A percentile compares a stretch with the other conserved stretches of the same genome.
These are phyloP conservation scores for Pichia thaimueangensis DNA, from an alignment of 805 yeast genomes.

Conservation along the genomic window DNA sequence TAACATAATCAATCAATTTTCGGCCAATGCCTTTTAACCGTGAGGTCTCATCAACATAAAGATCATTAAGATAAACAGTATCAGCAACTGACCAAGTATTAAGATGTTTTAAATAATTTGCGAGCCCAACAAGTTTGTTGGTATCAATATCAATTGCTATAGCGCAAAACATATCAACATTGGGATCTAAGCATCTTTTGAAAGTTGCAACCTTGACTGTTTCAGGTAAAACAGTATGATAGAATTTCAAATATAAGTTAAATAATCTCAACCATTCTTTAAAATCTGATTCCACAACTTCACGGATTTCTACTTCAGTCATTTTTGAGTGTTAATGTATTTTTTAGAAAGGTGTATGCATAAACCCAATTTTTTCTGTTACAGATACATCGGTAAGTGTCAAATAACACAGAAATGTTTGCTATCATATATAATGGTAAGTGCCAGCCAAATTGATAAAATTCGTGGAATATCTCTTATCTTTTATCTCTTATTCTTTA, in stretches of 20 bases:
- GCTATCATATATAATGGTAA: too few relatives aligned
- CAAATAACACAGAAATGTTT: too few relatives aligned
- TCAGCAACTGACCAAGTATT: conserved; percentile 45
- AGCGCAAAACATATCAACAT: conserved; percentile 40
- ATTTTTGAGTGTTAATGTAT: too few relatives aligned
- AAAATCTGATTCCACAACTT: background rate
- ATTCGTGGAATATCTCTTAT: too few relatives aligned
- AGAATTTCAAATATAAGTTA: background rate
- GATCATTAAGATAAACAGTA: conserved; percentile 44
- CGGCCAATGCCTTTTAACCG: conserved; percentile 46
- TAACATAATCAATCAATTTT: conserved; percentile 42
- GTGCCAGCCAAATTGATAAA: too few relatives aligned
- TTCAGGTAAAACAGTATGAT: conserved; percentile 23
- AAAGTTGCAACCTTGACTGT: conserved; percentile 40
- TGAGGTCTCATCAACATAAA: conserved; percentile 36
- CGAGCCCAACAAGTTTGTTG: conserved; percentile 42
- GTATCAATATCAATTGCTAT: conserved; percentile 36
- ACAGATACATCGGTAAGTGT: too few relatives aligned
- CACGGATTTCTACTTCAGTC: conserved; percentile 2
- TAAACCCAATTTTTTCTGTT: too few relatives aligned
- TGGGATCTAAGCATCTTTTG: conserved; percentile 38
- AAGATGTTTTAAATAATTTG: conserved; percentile 41
- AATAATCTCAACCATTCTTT: conserved; percentile 6
- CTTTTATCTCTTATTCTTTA: too few relatives aligned
- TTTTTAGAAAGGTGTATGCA: too few relatives aligned